Base-by-base conservation (phyloP, 257 asterid species). In the Solanum corneliomulleri region DNA sequence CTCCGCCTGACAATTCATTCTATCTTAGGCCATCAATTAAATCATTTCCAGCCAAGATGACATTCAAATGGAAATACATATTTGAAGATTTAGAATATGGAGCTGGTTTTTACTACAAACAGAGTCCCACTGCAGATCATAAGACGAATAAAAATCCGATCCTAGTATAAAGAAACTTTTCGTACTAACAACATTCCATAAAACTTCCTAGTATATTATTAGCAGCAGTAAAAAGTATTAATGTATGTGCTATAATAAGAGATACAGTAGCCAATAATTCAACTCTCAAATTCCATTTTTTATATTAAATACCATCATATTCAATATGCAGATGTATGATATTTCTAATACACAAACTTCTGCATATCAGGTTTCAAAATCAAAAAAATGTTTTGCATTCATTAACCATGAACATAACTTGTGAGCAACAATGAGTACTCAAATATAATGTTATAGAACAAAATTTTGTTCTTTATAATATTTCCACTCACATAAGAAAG, bases 11-110 rank as follows among this genome's bases (percentile, higher is more conserved):
- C 49, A 72, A 20, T 72, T 72, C 18, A 20, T 72, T 37, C 29
- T 37, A 21, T 66, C 18, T 16, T 91, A 95, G 99, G 93, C 95
- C 95, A 91, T 35, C 6, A 5, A 35, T 35, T 35, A 35, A 35
- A 35, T 35, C 37, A 5, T 35, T 35, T 35, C 33, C 37, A 35
- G 37, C 37, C 37, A 35, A 35, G 7, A 35, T 35, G 7, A 35
- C 6, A 35, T 5, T 35, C 33, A 89, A 88, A 89, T 95, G 98
- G 99, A 94, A 88, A 88, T 92, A 93, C 85, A 92, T 89, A 89
- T 95, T 96, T 13, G 98, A 94, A 88, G 98, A 98, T 58, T 96
- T 98, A 98, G 91, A 94, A 87, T 96, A 95, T 91, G 99, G 99
- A 89, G 93, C 98, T 87, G 98, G 99, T 85, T 91, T 95, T 16